Base-by-base conservation (phyloP, 768 basidiomycete genomes). In the Tylopilus sp. region DNA sequence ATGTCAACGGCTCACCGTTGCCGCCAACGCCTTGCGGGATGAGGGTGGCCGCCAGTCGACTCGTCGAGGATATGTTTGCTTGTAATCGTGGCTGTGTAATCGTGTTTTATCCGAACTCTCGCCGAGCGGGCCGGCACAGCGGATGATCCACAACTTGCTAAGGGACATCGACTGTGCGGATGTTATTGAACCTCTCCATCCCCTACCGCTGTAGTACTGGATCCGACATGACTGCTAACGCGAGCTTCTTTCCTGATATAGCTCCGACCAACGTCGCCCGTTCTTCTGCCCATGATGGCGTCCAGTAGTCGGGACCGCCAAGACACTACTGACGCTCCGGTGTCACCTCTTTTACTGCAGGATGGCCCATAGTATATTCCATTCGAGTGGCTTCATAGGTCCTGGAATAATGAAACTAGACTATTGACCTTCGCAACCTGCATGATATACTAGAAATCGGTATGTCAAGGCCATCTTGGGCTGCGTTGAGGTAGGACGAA, bases 401-500 rank as follows among this genome's bases (percentile, higher is more conserved):
- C 23, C 36, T 40, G 28, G 33, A 46, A 51, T 15, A 20, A 46
- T 47, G 22, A 17, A 35, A 35, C 33, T 13, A 33, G 12, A 3
- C 31, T 33, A 33, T 21, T 39, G 31, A 9, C 36, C 33, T 25
- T 41, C 47, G 13, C 46, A 10, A 33, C 33, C 25, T 25, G 25
- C 15, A 13, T 12, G 21, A 20, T 25, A 21, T 44, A 33, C 22
- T 56, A 59, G 54, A 58, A 65, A 50, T 26, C 10, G 2, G 20
- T 20, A 38, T 4, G 33, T 11, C 36, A 42, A 52, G 41, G 20
- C 18, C 44, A 33, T 28, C 53, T 7, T 72, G 70, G 69, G 52
- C 35, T 2, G 54, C 57, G 6, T 52, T 76, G 35, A 45, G n/a
- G 10, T 47, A 44, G 18, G 53, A 71, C 9, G 69, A 75, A 40